Evolutionary conservation across 2,329 filamentous ascomycete genomes (phyloP), one percentile per base, ranked within the genome.

Genomic region (Rhinocladiella mackenziei): DNA sequence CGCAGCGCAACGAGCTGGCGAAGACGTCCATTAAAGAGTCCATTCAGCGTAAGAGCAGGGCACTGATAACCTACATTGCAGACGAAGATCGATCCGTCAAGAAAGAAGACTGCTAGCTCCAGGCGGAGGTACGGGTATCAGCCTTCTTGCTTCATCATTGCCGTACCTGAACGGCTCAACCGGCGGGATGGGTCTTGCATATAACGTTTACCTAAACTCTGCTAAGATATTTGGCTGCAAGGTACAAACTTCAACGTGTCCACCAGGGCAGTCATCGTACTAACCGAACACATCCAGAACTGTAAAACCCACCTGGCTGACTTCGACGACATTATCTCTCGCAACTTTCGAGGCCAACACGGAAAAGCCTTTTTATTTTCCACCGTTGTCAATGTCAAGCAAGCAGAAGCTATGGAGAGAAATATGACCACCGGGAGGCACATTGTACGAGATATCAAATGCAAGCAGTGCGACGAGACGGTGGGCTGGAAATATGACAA

Each of bases 401-500:
- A 81, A 33, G 65, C 84, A 57, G 86, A 94, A 50, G 79, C 91
- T n/a, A 83, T 78, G 63, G 92, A 98, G 71, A 87, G 92, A 55
- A 94, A 85, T 71, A 98, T 98, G 92, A 98, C 92, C 10, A 98
- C 92, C 1, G 92, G 92, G 40, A 80, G 86, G 42, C 92, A 98
- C 67, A 77, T 97, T 44, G 92, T 98, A 35, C 83, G 92, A 46
- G 92, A 98, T 65, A 96, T 98, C 59, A 75, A 75, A 46, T 98
- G 92, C 72, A 78, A 84, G 46, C 86, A 94, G 67, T 98, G 92
- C 77, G 85, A 84, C 63, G 85, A 89, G 65, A 85, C 84, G 20
- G 92, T 98, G 40, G 92, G 92, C 25, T 98, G 92, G 92, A 97
- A 95, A 67, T 98, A 98, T 65, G 92, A 98, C 68, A 95, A 94